These are phyloP conservation scores for Cenchrus fungigraminus DNA, from an alignment of 176 grass and related monocot genomes.

Conservation along the genomic window DNA sequence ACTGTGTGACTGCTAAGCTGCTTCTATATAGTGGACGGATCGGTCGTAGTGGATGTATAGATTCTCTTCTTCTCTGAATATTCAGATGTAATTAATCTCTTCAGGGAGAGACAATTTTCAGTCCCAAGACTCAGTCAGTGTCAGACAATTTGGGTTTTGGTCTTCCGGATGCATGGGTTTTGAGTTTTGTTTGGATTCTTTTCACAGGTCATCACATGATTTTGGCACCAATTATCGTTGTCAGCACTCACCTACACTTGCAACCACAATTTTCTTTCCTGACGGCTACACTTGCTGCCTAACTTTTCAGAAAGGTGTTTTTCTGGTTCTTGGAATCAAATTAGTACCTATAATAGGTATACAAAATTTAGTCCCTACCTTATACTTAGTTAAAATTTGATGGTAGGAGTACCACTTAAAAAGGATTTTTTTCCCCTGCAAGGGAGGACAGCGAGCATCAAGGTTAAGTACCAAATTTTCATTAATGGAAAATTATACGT, in stretches of 20 bases:
- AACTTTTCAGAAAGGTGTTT: background rate
- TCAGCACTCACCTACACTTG: no score
- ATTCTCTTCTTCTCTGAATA: background rate
- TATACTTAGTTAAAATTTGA: background rate
- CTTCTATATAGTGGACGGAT: background rate
- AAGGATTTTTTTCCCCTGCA: no score
- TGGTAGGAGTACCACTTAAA: no score
- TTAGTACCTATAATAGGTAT: no score
- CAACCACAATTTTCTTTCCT: background rate
- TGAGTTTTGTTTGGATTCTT: background rate
- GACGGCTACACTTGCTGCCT: background rate
- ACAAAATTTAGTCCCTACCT: no score
- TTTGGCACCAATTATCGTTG: background rate
- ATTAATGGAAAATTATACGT: no score
- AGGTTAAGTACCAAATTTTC: no score
- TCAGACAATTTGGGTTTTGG: background rate
- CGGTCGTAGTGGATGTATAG: background rate
- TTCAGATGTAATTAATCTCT: background rate
- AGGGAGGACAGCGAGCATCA: no score
- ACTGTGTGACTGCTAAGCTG: background rate
- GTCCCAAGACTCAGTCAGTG: background rate
- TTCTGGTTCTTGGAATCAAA: no score
- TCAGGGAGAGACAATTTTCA: conserved; percentile 2
- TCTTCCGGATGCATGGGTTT: background rate
- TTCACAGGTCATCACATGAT: background rate